Conservation (phyloP, 768 basidiomycete genomes). For the Mycena rosella region DNA sequence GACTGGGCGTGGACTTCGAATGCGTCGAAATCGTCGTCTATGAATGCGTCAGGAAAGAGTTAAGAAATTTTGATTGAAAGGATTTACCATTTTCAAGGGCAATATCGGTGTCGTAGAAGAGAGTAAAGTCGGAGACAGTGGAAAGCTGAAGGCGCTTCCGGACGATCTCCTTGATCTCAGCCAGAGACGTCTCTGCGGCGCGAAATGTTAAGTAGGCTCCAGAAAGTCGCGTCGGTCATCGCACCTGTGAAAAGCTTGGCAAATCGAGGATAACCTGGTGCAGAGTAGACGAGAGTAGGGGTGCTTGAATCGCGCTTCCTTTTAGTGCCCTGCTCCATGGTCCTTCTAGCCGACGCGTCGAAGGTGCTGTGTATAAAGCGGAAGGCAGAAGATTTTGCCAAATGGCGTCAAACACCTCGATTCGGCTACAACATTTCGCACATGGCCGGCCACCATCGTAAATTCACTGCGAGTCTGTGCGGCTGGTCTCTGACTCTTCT, state of each 20-base stretch:
- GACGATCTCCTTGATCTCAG: slow-evolving; percentile 68
- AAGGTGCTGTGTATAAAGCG: slow-evolving; percentile 21
- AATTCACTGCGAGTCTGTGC: slow-evolving; percentile 13
- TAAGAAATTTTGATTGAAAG: background rate
- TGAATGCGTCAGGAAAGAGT: slow-evolving; percentile 14
- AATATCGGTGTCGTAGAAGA: slow-evolving; percentile 68
- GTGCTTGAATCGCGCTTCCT: slow-evolving; percentile 56
- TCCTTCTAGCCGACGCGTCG: slow-evolving; percentile 27
- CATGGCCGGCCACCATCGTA: slow-evolving; percentile 53
- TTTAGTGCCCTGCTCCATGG: slow-evolving; percentile 56
- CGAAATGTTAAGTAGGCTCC: slow-evolving; percentile 3
- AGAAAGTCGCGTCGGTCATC: slow-evolving; percentile 23
- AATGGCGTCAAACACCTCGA: background rate
- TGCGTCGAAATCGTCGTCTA: slow-evolving; percentile 87
- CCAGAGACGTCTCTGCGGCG: slow-evolving; percentile 68
- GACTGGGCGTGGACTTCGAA: slow-evolving; percentile 64
- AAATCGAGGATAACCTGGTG: slow-evolving; percentile 55
- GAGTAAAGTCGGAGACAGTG: slow-evolving; percentile 54
- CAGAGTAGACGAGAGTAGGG: slow-evolving; percentile 61
- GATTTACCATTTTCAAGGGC: slow-evolving; percentile 86
- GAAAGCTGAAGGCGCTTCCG: slow-evolving; percentile 71
- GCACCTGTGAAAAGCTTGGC: slow-evolving; percentile 69
- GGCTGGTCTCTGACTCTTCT: slow-evolving; percentile 18
- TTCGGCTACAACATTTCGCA: background rate
- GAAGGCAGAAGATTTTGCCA: background rate